Evolutionary conservation across 768 basidiomycete genomes (phyloP).

Genomic region (Melanogaster broomeanus): DNA sequence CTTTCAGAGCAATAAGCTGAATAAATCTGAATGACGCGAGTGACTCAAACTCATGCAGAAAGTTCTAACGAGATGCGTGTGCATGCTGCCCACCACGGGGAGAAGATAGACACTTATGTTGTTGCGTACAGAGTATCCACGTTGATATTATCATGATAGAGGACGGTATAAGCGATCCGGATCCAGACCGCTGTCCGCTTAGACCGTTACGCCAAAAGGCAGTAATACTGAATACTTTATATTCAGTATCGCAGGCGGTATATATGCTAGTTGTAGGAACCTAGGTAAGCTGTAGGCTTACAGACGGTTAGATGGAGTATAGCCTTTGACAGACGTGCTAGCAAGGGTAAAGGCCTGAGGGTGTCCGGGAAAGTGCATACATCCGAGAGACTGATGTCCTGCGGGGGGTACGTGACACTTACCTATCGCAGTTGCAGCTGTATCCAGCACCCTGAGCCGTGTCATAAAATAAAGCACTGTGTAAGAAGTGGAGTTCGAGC

Average conservation of each 20-base stretch:
- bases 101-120: conserved; percentile 15
- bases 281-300: too few relatives aligned
- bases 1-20: conserved; percentile 8
- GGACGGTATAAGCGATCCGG: too few relatives aligned
- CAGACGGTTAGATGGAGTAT: conserved; percentile 28
- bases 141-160: conserved; percentile 20
- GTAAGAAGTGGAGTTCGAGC: neutral
- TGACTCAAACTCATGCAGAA: conserved; percentile 29
- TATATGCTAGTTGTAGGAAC: too few relatives aligned
- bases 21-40: conserved; percentile 1
- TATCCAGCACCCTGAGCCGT: conserved; percentile 21
- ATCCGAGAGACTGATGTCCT: conserved; percentile 23
- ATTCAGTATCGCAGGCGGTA: too few relatives aligned
- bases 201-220: too few relatives aligned
- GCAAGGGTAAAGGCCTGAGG: neutral
- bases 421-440: conserved; percentile 27
- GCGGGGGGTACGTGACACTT: neutral
- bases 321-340: conserved; percentile 19
- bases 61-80: conserved; percentile 16
- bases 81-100: neutral
- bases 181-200: too few relatives aligned
- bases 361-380: conserved; percentile 12
- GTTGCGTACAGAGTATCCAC: conserved; percentile 27
- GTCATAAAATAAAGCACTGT: neutral
- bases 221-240: too few relatives aligned